phyloP scores from a whole-genome alignment of 2,329 filamentous ascomycete species.

The Rutstroemia sp. region DNA sequence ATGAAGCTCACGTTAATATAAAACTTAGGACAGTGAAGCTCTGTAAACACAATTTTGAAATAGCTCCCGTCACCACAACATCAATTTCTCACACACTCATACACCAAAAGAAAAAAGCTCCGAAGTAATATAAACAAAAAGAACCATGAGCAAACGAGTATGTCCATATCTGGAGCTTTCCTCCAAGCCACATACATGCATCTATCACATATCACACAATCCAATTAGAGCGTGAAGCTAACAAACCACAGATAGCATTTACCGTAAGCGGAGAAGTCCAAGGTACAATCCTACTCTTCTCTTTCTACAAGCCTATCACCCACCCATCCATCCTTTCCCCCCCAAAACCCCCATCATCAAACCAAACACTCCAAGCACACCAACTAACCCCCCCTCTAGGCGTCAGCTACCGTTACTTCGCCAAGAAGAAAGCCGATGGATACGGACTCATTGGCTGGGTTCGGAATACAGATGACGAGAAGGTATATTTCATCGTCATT shows the following conservation, averaged over 20 bases:
- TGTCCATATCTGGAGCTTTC: too few species aligned
- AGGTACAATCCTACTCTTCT: not conserved
- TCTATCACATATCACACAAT: too few species aligned
- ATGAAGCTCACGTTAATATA: too few species aligned
- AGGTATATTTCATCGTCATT: too few species aligned
- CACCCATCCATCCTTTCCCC: rapidly evolving
- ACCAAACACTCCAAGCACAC: not conserved
- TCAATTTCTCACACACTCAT: too few species aligned
- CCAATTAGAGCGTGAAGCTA: too few species aligned
- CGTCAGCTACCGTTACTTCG: slow-evolving; percentile 36
- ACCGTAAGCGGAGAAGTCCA: not conserved
- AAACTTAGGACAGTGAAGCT: too few species aligned
- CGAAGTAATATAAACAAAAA: too few species aligned
- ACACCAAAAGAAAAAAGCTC: too few species aligned
- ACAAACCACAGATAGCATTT: not conserved
- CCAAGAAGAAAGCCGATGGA: slow-evolving; percentile 43
- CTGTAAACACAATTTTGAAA: too few species aligned
- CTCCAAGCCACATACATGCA: too few species aligned
- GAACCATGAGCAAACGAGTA: not conserved
- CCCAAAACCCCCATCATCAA: not conserved
- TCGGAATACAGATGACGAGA: slow-evolving; percentile 48
- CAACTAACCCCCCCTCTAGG: not conserved
- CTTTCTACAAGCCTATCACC: not conserved
- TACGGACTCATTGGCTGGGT: slow-evolving; percentile 54
- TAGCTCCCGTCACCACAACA: too few species aligned